These are phyloP conservation scores for Tausonia pullulans DNA, from an alignment of 1,284 basidiomycete species.

Conservation along the genomic window DNA sequence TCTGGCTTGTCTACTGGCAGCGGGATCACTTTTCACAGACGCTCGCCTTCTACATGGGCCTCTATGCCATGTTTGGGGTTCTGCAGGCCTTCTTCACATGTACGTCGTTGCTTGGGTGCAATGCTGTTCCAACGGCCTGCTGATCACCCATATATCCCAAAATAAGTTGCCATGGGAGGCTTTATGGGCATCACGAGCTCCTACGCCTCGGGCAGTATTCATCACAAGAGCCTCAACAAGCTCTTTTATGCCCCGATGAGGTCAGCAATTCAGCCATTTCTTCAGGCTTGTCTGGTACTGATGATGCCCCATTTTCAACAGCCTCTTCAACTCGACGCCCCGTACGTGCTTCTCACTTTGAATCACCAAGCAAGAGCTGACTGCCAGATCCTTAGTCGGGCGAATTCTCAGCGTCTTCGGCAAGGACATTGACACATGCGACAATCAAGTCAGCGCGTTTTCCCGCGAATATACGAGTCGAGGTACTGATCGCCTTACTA, in stretches of 20 bases:
- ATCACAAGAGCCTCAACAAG: constrained; percentile 44
- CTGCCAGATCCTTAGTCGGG: constrained; percentile 43
- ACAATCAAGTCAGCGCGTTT: constrained; percentile 48
- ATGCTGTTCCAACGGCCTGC: neutral
- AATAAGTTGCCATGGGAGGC: constrained; percentile 50
- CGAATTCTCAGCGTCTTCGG: constrained; percentile 55
- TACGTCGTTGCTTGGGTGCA: neutral
- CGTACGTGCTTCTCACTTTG: constrained; percentile 18
- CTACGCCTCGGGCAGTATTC: constrained; percentile 49
- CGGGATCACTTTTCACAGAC: constrained; percentile 32
- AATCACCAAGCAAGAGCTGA: neutral
- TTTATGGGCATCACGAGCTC: constrained; percentile 48
- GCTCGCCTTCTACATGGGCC: constrained; percentile 52
- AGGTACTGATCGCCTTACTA: constrained; percentile 15
- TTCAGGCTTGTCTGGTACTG: no score
- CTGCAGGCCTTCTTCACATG: constrained; percentile 14
- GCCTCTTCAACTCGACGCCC: constrained; percentile 57
- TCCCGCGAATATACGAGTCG: neutral
- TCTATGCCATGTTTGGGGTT: constrained; percentile 54
- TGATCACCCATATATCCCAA: constrained; percentile 37
- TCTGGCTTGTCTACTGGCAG: constrained; percentile 62
- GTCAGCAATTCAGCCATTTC: no score
- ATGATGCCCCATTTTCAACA: no score
- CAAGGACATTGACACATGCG: constrained; percentile 40
- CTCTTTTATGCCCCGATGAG: constrained; percentile 57